Evolutionary conservation across 768 basidiomycete genomes (phyloP).

Genomic region (Pholiota microspora): DNA sequence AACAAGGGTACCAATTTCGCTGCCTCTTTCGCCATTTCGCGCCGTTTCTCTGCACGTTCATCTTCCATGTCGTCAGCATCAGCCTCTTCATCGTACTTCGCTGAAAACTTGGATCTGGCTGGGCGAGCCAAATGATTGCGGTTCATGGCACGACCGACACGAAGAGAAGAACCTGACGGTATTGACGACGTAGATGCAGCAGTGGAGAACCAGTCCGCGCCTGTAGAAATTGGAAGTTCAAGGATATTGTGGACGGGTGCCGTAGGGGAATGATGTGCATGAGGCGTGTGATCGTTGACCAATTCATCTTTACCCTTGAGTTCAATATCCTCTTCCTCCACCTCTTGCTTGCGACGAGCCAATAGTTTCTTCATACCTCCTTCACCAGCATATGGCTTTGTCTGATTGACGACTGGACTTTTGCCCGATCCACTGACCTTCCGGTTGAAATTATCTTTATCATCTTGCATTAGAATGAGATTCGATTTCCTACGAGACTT

Average conservation of each 20-base stretch:
- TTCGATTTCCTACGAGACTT: slow-evolving; percentile 43
- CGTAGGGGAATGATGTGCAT: slow-evolving; percentile 14
- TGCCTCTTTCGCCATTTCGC: slow-evolving; percentile 49
- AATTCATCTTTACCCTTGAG: slow-evolving; percentile 19
- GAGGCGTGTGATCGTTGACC: slow-evolving; percentile 8
- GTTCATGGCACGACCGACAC: slow-evolving; percentile 61
- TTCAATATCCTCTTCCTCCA: slow-evolving; percentile 38
- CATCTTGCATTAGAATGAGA: slow-evolving; percentile 60
- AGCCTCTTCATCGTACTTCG: slow-evolving; percentile 50
- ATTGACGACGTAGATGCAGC: slow-evolving; percentile 26
- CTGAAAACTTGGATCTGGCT: slow-evolving; percentile 61
- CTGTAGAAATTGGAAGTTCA: slow-evolving; percentile 17
- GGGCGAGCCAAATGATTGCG: slow-evolving; percentile 62
- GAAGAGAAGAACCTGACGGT: slow-evolving; percentile 49
- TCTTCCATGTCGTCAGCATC: slow-evolving; percentile 46
- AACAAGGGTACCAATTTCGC: slow-evolving; percentile 56
- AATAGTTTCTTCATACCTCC: slow-evolving; percentile 79
- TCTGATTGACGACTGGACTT: slow-evolving; percentile 43
- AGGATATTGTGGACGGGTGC: slow-evolving; percentile 2
- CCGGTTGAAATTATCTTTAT: slow-evolving; percentile 50
- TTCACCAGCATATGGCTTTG: slow-evolving; percentile 77
- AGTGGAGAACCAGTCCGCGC: slow-evolving; percentile 31
- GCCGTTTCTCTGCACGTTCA: slow-evolving; percentile 40
- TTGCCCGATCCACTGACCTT: slow-evolving; percentile 37
- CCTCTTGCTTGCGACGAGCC: slow-evolving; percentile 59